phyloP scores from a whole-genome alignment of 805 yeast species.

The Cyberlindnera subsufficiens region DNA sequence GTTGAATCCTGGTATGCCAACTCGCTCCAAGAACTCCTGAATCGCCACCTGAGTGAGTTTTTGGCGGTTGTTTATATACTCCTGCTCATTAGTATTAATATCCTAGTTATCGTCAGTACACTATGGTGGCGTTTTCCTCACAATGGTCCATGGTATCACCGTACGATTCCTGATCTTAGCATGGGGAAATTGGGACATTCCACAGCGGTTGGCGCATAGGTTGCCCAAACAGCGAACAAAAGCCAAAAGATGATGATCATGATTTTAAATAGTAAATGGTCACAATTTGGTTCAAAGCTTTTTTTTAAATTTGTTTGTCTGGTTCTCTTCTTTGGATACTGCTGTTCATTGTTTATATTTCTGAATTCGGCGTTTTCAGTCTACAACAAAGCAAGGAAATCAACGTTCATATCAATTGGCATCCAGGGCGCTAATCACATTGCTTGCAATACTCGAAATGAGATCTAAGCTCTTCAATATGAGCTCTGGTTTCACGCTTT shows the following conservation, averaged over 20 bases:
- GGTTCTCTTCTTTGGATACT: not conserved
- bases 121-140: not conserved
- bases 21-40: conserved; percentile 24
- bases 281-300: too few relatives aligned
- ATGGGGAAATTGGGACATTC: conserved; percentile 23
- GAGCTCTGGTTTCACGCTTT: conserved; percentile 46
- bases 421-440: conserved; percentile 37
- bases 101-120: conserved; percentile 2
- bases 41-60: conserved; percentile 26
- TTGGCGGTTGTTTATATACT: conserved; percentile 28
- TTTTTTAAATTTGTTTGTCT: too few relatives aligned
- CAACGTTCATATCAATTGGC: conserved; percentile 6
- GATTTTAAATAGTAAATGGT: too few relatives aligned
- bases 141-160: conserved; percentile 1
- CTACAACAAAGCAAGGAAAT: not conserved
- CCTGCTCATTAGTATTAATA: conserved; percentile 12
- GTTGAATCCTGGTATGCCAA: conserved; percentile 31
- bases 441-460: conserved; percentile 54
- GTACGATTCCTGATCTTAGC: conserved; percentile 14
- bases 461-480: conserved; percentile 51
- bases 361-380: not conserved
- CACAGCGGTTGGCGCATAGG: conserved; percentile 23
- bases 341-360: not conserved
- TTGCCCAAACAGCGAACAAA: not conserved
- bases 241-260: not conserved